Evolutionary conservation across 2,329 filamentous ascomycete species (phyloP).

Genomic region (Clathrospora elynae): DNA sequence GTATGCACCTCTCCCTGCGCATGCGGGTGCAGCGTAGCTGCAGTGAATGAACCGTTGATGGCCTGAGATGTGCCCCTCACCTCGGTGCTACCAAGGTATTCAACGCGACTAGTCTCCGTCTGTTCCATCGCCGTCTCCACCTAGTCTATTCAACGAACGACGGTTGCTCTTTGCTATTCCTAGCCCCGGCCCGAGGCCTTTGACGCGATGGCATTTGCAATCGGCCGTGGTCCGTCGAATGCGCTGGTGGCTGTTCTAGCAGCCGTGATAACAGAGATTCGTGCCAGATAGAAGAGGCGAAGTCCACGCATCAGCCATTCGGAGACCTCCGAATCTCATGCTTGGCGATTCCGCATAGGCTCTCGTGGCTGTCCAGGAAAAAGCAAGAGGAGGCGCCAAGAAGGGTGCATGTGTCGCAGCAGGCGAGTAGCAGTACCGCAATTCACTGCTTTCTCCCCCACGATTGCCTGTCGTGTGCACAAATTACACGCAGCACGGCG

Average conservation of each 20-base stretch:
- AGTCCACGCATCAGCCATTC: conserved; percentile 4
- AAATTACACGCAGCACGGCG: conserved; percentile 7
- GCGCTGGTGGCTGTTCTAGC: background rate
- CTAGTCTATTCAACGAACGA: conserved; percentile 7
- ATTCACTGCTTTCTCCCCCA: conserved; percentile 6
- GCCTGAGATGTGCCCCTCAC: conserved; percentile 8
- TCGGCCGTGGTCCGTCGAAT: background rate
- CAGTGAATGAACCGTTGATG: conserved; percentile 4
- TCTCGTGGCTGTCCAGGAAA: conserved; percentile 8
- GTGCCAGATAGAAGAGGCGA: conserved; percentile 15
- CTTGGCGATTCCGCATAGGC: conserved; percentile 2
- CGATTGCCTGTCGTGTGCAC: conserved; percentile 2
- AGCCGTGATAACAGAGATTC: conserved; percentile 15
- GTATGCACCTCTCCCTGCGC: conserved; percentile 5
- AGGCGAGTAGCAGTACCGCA: conserved; percentile 9
- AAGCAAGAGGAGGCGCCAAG: conserved; percentile 7
- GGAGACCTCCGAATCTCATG: conserved; percentile 11
- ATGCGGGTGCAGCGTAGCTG: conserved; percentile 9
- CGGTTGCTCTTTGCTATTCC: conserved; percentile 1
- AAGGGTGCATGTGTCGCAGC: conserved; percentile 1
- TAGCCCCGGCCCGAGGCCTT: conserved; percentile 1
- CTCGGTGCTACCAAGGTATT: conserved; percentile 11
- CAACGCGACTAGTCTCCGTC: conserved; percentile 14
- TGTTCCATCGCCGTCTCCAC: conserved; percentile 9
- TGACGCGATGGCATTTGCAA: conserved; percentile 19